Conservation (phyloP, 1,284 basidiomycete species). For the Heterobasidion annosum region DNA sequence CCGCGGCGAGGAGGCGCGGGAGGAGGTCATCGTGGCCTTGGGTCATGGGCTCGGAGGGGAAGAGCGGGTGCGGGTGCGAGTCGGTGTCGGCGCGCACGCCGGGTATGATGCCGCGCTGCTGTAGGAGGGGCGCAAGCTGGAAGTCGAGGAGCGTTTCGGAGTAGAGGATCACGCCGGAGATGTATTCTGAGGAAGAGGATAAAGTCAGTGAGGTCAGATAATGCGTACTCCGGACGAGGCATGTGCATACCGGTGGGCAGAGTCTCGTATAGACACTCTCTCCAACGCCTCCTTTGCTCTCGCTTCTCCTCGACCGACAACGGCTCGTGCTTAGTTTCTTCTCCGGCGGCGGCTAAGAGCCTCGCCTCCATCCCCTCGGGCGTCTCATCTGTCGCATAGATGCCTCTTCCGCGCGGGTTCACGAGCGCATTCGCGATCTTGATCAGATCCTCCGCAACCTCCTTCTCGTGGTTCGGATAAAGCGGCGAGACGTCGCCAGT, state of each 20-base stretch:
- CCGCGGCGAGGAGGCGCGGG: conserved; percentile 30
- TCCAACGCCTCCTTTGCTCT: conserved; percentile 33
- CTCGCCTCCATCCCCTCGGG: conserved; percentile 33
- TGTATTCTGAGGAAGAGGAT: conserved; percentile 25
- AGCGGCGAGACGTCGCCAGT: conserved; percentile 18
- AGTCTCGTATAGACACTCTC: conserved; percentile 33
- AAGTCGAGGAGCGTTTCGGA: conserved; percentile 39
- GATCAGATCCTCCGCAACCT: conserved; percentile 32
- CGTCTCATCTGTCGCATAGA: conserved; percentile 46
- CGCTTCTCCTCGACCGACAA: conserved; percentile 25
- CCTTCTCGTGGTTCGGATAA: conserved; percentile 31
- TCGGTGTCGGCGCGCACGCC: conserved; percentile 44
- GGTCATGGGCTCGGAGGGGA: conserved; percentile 34
- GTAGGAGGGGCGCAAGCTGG: conserved; percentile 31
- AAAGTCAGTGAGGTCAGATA: neutral
- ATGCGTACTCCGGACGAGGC: neutral
- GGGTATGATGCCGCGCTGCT: conserved; percentile 35
- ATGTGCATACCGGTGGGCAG: conserved; percentile 26
- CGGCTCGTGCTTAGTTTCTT: conserved; percentile 15
- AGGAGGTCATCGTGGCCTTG: conserved; percentile 41
- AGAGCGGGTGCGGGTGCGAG: conserved; percentile 34
- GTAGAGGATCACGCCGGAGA: conserved; percentile 42
- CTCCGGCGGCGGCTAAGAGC: conserved; percentile 26
- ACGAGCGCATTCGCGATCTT: conserved; percentile 33
- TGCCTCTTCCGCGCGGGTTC: conserved; percentile 37